These are phyloP conservation scores for Parietichytrium sp. DNA, from an alignment of 108 stramenopile species.

Conservation along the genomic window DNA sequence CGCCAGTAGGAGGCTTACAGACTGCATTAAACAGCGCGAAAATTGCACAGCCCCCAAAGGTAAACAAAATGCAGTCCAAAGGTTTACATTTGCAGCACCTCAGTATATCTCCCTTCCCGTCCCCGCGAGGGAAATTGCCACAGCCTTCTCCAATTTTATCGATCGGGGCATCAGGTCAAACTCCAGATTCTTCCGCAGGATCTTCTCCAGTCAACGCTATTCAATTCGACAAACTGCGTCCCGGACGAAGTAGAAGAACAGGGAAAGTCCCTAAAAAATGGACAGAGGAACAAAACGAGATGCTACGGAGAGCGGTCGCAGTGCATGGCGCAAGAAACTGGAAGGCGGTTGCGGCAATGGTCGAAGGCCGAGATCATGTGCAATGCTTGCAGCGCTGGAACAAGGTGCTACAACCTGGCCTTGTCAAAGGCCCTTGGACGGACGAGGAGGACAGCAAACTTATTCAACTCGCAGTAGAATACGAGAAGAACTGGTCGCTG, in stretches of 20 bases:
- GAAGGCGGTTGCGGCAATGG: neutral
- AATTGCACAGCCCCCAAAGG: no score
- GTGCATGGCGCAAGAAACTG: neutral
- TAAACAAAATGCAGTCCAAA: neutral
- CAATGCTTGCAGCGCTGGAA: constrained; percentile 70
- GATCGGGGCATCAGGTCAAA: neutral
- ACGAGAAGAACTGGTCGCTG: neutral
- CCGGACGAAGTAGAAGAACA: neutral
- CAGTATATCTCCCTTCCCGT: no score
- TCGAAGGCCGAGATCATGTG: constrained; percentile 29
- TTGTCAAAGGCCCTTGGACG: constrained; percentile 51
- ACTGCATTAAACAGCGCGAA: no score
- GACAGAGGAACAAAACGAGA: constrained; percentile 7
- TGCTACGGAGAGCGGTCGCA: neutral
- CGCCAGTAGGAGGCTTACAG: no score
- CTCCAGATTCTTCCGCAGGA: neutral
- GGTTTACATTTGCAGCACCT: neutral
- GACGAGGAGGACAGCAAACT: neutral
- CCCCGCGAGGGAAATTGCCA: no score
- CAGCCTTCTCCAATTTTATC: neutral
- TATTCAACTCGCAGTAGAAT: neutral
- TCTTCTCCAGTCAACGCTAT: neutral
- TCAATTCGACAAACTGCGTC: neutral
- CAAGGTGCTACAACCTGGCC: constrained; percentile 63
- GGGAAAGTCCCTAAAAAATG: neutral